Base-by-base conservation (phyloP, 2,329 filamentous ascomycete species). In the Cladosporium phlei region DNA sequence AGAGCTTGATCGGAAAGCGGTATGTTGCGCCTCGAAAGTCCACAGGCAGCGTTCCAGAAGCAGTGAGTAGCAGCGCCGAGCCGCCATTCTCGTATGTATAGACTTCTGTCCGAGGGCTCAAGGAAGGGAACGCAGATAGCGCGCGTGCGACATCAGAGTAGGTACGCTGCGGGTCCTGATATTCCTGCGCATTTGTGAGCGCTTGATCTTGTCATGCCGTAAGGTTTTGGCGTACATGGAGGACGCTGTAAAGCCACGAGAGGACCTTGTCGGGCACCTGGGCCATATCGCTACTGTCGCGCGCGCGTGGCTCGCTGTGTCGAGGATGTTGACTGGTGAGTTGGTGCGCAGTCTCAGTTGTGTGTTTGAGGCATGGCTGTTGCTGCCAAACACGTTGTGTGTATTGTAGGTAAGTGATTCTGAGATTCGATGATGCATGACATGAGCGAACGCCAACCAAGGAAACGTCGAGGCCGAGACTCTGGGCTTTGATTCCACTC, bases 241-340 rank as follows among this genome's bases (percentile, higher is more conserved):
- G 71, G 47, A 95, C 84, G 69, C 87, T 93, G 70, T 95, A 95
- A 5, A 97, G 82, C 91, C 91, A 97, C 70, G 89, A 90, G 61
- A 97, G 76, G 51, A 94, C 85, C 70, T 89, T 86, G 68, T 95
- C 89, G 60, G 88, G 85, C 64, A 95, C 86, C 59, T 83, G 80
- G 51, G 75, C 70, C 75, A 78, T 78, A 55, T 12, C 37, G 32
- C 8, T 28, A 17, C 10, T 37, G n/a, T n/a, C n/a, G n/a, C n/a
- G n/a, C n/a, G n/a, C n/a, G n/a, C n/a, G n/a, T n/a, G n/a, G n/a
- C n/a, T n/a, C n/a, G n/a, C n/a, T n/a, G n/a, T n/a, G n/a, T n/a
- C n/a, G n/a, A n/a, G n/a, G n/a, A n/a, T n/a, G n/a, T n/a, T n/a
- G n/a, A n/a, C n/a, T n/a, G n/a, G n/a, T n/a, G n/a, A n/a, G n/a